A percentile compares a stretch with the other conserved stretches of the same genome.
These are phyloP conservation scores for Avena sativa DNA, from an alignment of 176 grass and related monocot species.

Conservation along the genomic window DNA sequence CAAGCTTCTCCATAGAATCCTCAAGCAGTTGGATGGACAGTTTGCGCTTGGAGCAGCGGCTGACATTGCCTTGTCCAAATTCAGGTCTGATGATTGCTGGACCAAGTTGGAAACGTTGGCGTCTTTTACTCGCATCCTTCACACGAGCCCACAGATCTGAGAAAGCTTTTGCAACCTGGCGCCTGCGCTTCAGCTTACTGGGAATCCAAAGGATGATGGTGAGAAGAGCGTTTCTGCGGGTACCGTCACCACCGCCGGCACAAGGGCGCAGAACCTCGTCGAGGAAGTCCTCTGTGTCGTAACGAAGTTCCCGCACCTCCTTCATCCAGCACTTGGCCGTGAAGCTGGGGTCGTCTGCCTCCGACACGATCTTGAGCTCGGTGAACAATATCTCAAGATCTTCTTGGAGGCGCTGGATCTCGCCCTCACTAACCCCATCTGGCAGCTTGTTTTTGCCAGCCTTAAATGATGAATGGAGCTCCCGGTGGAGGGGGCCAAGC, in stretches of 20 bases:
- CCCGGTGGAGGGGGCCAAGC: not conserved
- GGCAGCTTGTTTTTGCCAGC: not conserved
- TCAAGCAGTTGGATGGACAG: not conserved
- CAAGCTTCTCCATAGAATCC: not conserved
- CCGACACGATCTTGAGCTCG: not conserved
- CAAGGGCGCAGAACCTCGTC: not conserved
- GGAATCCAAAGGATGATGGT: not conserved
- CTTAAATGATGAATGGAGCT: not conserved
- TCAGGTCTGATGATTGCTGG: not conserved
- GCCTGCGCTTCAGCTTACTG: not conserved
- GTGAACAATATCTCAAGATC: not conserved
- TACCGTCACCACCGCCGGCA: not conserved
- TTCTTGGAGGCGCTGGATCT: not conserved
- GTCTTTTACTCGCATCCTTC: not conserved
- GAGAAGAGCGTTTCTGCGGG: not conserved
- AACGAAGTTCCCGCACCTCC: not conserved
- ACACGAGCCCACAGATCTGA: not conserved
- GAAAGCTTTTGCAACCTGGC: not conserved
- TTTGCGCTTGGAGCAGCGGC: not conserved
- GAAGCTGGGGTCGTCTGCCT: not conserved
- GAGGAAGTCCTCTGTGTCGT: not conserved
- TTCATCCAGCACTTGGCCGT: not conserved
- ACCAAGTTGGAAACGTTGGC: not conserved
- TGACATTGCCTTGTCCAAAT: not conserved
- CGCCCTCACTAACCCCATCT: not conserved